Evolutionary conservation across 805 yeast genomes (phyloP).

Genomic region (Ogataea dorogensis): DNA sequence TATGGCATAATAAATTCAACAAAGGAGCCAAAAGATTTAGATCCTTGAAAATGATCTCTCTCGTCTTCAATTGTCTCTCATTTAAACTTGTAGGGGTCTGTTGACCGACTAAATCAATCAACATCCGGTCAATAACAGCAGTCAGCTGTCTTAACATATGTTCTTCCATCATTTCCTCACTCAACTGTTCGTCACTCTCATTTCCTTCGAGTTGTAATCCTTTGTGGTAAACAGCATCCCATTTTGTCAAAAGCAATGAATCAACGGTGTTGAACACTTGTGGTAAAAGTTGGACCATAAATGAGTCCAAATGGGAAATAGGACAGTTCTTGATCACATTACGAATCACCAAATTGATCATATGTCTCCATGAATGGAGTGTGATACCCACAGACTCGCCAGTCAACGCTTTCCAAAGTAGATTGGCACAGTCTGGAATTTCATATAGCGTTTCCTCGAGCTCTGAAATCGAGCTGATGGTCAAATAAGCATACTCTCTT

Average conservation of each 20-base stretch:
- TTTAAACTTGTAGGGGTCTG: constrained; percentile 46
- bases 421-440: constrained; percentile 73
- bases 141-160: constrained; percentile 90
- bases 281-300: constrained; percentile 78
- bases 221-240: constrained; percentile 66
- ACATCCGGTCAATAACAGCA: constrained; percentile 81
- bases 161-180: constrained; percentile 99
- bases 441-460: constrained; percentile 86
- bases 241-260: constrained; percentile 64
- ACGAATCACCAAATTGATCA: constrained; percentile 85
- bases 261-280: constrained; percentile 72
- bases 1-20: constrained; percentile 67
- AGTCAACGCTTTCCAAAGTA: constrained; percentile 84
- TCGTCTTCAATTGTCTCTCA: constrained; percentile 62
- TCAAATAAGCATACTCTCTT: constrained; percentile 89
- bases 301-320: constrained; percentile 56
- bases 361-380: constrained; percentile 95
- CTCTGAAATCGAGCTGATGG: constrained; percentile 85
- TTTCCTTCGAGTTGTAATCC: constrained; percentile 55
- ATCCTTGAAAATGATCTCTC: constrained; percentile 63
- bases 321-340: constrained; percentile 91
- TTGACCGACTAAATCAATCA: constrained; percentile 88
- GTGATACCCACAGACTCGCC: constrained; percentile 85
- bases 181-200: constrained; percentile 72
- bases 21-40: constrained; percentile 74